Base-by-base conservation (phyloP, 2,329 filamentous ascomycete species). In the Paradendryphiella salina region DNA sequence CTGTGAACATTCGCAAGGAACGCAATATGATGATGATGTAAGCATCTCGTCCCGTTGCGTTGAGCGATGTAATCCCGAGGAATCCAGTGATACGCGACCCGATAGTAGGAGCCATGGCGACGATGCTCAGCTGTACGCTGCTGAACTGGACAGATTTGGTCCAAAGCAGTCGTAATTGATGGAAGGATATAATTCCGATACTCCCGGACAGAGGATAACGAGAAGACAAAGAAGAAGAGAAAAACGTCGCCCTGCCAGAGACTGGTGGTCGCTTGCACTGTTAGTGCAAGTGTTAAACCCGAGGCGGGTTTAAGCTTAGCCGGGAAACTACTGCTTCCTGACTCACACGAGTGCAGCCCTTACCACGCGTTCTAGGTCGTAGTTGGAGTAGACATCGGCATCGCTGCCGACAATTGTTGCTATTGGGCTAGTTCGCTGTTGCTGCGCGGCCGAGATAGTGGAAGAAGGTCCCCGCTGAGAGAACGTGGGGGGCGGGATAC, bases 21-120 rank as follows among this genome's bases (percentile, higher is more conserved):
- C 69, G 66, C 20, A 71, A 54, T 3, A 54, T 57, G 57, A 85
- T 84, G 41, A 75, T 69, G 36, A 74, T 61, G 49, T 72, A 72
- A 14, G 69, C 70, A 66, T 73, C 71, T 35, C 57, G 54, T 52
- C 70, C 70, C 7, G 66, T 69, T n/a, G 61, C 60, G 36, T 61
- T 60, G 36, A 73, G 54, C 14, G 69, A 70, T 20, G 60, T 58
- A 18, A 71, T 46, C 14, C 71, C 71, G 23, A 73, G 63, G 36
- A 71, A 72, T 11, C 43, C 35, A 21, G 65, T 42, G 31, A 69
- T 50, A 26, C 63, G 64, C 13, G 58, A 54, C 36, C 66, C 23
- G 29, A 65, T 33, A 8, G 59, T 35, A 26, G 51, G 51, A 18
- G 59, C 47, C 64, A 66, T 65, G 33, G 29, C 54, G 46, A 32